Conservation (phyloP, 768 basidiomycete species). For the Hygrocybe punicea region DNA sequence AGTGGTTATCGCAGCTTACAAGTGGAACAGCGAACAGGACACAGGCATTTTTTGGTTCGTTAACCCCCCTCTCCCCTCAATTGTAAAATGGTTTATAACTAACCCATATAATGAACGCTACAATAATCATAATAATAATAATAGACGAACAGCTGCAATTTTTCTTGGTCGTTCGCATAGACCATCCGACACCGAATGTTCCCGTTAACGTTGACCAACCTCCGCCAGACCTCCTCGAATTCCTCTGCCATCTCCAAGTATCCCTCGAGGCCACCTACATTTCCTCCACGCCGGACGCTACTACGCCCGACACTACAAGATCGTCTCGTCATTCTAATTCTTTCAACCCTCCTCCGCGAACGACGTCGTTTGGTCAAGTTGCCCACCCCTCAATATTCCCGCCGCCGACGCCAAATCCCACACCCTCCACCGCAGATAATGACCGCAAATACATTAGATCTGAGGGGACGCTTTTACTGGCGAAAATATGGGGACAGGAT, state of each 20-base stretch:
- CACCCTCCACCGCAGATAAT: constrained; percentile 64
- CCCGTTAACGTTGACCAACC: constrained; percentile 39
- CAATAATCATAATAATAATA: too few relatives aligned
- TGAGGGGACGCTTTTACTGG: constrained; percentile 70
- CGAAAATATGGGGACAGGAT: constrained; percentile 73
- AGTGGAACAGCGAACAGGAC: constrained; percentile 48
- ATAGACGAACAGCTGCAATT: constrained; percentile 56
- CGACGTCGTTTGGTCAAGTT: constrained; percentile 42
- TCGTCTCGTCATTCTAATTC: constrained; percentile 40
- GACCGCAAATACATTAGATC: constrained; percentile 76
- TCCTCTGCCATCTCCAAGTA: constrained; percentile 69
- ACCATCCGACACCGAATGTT: constrained; percentile 49
- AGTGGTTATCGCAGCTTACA: constrained; percentile 54
- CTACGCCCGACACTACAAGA: constrained; percentile 33
- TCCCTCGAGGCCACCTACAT: constrained; percentile 82
- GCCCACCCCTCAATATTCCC: constrained; percentile 70
- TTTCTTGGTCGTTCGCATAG: constrained; percentile 51
- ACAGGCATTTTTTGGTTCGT: constrained; percentile 74
- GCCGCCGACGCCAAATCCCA: constrained; percentile 81
- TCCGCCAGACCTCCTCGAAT: constrained; percentile 50
- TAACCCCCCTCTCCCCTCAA: constrained; percentile 3
- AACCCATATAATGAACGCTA: too few relatives aligned
- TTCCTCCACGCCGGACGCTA: constrained; percentile 44
- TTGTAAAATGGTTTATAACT: too few relatives aligned
- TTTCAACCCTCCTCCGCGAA: constrained; percentile 47